Base-by-base conservation (phyloP, 2,329 filamentous ascomycete genomes). In the Claviceps fusiformis region DNA sequence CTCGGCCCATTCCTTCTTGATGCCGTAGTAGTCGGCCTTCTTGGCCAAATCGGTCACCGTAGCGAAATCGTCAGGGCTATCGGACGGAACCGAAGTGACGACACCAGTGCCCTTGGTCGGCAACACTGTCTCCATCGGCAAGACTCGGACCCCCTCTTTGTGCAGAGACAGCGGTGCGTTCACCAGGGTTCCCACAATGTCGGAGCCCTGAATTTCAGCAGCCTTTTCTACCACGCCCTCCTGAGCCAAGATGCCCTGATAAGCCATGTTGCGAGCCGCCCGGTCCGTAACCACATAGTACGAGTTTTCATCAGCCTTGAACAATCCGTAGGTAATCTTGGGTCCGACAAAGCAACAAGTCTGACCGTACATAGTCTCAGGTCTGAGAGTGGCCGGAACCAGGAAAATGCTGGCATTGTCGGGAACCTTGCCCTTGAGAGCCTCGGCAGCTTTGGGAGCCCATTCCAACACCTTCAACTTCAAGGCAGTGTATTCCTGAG, bases 311-410 rank as follows among this genome's bases (percentile, higher is more conserved):
- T 79, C 80, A 55, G 83, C 81, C 70, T 89, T 87, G 78, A 89
- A 96, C 59, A 98, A 74, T 52, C 92, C 92, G 65, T 98, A 98
- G 48, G 78, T 82, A 65, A 97, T 86, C 66, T 86, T 87, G 10
- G 93, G 92, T 3, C 90, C 89, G 50, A 98, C 89, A 63, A 97
- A 98, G 69, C 91, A 95, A 73, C 89, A 95, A 4, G 85, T 95
- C 71, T 97, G 93, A 45, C 95, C 95, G 68, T 97, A 98, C 92
- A 98, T 97, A 41, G 93, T 98, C 76, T 98, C 93, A 2, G 93
- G 89, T 59, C 93, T 81, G 58, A 98, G 79, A 55, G 93, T 97
- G 17, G 93, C 93, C 13, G 93, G 87, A 13, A 97, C 82, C 64
- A 97, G 86, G 74, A 86, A 97, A 55, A 96, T 85, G 58, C 86